These are phyloP conservation scores for Bauhinia variegata DNA, from an alignment of 306 rosid genomes.

Conservation along the genomic window DNA sequence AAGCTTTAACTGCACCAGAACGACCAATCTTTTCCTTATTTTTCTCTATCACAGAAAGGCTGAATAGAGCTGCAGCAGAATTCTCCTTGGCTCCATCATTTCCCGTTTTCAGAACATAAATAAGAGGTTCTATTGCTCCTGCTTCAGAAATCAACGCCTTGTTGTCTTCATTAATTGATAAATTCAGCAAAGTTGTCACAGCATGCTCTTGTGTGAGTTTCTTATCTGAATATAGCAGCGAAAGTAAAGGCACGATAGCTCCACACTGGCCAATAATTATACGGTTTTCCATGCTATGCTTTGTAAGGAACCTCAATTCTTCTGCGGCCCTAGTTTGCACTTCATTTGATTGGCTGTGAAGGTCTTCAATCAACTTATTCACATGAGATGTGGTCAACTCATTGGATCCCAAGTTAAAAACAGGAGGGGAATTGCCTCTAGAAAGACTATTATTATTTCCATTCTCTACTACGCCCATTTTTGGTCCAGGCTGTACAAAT, in stretches of 20 bases:
- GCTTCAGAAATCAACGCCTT: constrained; percentile 79
- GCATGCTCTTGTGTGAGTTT: constrained; percentile 86
- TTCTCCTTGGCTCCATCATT: constrained; percentile 83
- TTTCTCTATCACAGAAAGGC: constrained; percentile 80
- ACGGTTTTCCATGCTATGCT: constrained; percentile 81
- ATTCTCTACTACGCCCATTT: constrained; percentile 45
- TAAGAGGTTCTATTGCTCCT: constrained; percentile 81
- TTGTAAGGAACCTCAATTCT: constrained; percentile 81
- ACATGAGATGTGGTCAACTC: constrained; percentile 61
- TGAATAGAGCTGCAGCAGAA: constrained; percentile 89
- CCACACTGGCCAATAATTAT: constrained; percentile 68
- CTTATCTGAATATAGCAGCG: constrained; percentile 64
- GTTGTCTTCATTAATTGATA: constrained; percentile 75
- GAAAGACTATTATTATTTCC: constrained; percentile 43
- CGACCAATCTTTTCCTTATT: constrained; percentile 87
- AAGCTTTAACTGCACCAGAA: constrained; percentile 80
- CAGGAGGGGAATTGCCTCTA: constrained; percentile 43
- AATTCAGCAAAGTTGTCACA: constrained; percentile 86
- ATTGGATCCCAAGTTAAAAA: constrained; percentile 47
- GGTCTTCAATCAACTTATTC: constrained; percentile 72
- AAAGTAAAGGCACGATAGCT: constrained; percentile 65
- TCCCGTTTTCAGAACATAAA: constrained; percentile 82
- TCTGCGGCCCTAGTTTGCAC: constrained; percentile 77
- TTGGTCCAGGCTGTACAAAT: constrained; percentile 42
- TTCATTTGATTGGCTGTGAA: constrained; percentile 59